These are phyloP conservation scores for Lipomyces anomalus DNA, from an alignment of 805 yeast genomes.

Conservation along the genomic window DNA sequence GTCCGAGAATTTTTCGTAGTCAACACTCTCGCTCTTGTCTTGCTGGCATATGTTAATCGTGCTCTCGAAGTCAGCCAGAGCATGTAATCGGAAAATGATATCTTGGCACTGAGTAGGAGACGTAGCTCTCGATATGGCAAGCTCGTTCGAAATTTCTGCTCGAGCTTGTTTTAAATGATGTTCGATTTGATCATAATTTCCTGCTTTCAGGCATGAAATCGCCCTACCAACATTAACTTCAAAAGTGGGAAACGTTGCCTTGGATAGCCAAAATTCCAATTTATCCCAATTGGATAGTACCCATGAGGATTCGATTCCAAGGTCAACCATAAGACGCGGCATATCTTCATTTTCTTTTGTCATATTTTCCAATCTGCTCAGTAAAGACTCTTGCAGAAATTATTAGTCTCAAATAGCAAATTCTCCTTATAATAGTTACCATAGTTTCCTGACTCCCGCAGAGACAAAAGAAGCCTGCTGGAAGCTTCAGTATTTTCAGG, in stretches of 20 bases:
- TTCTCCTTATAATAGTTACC: slow-evolving; percentile 38
- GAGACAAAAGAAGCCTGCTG: slow-evolving; percentile 61
- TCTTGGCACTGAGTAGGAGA: slow-evolving; percentile 48
- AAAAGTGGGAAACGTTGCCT: slow-evolving; percentile 46
- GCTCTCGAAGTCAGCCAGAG: slow-evolving; percentile 51
- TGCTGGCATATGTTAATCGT: slow-evolving; percentile 29
- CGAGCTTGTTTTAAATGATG: slow-evolving; percentile 48
- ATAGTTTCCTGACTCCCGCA: slow-evolving; percentile 70
- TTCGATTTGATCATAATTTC: slow-evolving; percentile 35
- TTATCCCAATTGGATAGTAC: slow-evolving; percentile 50
- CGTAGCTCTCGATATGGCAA: slow-evolving; percentile 45
- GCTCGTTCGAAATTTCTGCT: slow-evolving; percentile 52
- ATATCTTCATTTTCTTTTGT: slow-evolving; percentile 25
- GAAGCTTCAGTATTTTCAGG: slow-evolving; percentile 31
- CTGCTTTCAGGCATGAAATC: slow-evolving; percentile 40
- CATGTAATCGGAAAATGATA: slow-evolving; percentile 51
- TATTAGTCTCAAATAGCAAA: not conserved
- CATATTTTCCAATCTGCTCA: slow-evolving; percentile 44
- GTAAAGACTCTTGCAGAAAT: slow-evolving; percentile 31
- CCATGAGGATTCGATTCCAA: slow-evolving; percentile 73
- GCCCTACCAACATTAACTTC: slow-evolving; percentile 64
- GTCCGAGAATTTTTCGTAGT: slow-evolving; percentile 16
- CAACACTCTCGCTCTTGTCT: too few relatives aligned
- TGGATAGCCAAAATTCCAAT: slow-evolving; percentile 53
- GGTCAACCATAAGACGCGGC: slow-evolving; percentile 53